Conservation (phyloP, 169 alveolate species). For the Eimeria maxima region DNA sequence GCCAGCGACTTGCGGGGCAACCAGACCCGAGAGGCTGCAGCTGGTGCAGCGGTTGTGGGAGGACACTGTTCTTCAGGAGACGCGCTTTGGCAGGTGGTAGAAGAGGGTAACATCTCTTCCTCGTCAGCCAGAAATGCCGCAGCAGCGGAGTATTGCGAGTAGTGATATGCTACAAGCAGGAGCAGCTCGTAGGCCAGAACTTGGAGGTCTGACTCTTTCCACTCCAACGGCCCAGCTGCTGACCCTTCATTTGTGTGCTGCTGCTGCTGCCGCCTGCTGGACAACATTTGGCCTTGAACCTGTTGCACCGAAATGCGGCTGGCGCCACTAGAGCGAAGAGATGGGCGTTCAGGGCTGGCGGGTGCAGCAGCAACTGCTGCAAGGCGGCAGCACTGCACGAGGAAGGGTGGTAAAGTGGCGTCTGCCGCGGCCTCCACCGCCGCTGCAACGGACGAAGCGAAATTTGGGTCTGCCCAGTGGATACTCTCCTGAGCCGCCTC, state of each 20-base stretch:
- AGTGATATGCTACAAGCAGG: slow-evolving; percentile 62
- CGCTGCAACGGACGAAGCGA: slow-evolving; percentile 48
- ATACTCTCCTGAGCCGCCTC: not conserved
- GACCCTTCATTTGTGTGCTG: not conserved
- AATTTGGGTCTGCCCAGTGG: slow-evolving; percentile 38
- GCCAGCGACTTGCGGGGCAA: slow-evolving; percentile 53
- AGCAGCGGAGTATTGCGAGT: slow-evolving; percentile 74
- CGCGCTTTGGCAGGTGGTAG: not conserved
- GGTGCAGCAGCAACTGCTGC: slow-evolving; percentile 72
- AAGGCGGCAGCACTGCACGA: slow-evolving; percentile 78
- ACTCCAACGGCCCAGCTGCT: slow-evolving; percentile 10
- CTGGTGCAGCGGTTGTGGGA: slow-evolving; percentile 17
- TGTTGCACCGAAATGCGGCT: slow-evolving; percentile 62
- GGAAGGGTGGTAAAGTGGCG: slow-evolving; percentile 53
- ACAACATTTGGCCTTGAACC: slow-evolving; percentile 19
- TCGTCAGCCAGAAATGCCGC: slow-evolving; percentile 70
- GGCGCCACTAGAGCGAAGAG: slow-evolving; percentile 28
- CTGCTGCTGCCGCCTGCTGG: slow-evolving; percentile 73
- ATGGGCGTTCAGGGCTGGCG: not conserved
- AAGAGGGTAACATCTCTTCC: not conserved
- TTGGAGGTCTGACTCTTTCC: slow-evolving; percentile 74
- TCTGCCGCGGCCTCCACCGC: slow-evolving; percentile 58
- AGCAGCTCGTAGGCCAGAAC: slow-evolving; percentile 80
- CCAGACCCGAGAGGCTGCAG: slow-evolving; percentile 22
- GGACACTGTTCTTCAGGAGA: not conserved